Evolutionary conservation across 2,329 filamentous ascomycete genomes (phyloP).

Genomic region (Xylaria sp.): DNA sequence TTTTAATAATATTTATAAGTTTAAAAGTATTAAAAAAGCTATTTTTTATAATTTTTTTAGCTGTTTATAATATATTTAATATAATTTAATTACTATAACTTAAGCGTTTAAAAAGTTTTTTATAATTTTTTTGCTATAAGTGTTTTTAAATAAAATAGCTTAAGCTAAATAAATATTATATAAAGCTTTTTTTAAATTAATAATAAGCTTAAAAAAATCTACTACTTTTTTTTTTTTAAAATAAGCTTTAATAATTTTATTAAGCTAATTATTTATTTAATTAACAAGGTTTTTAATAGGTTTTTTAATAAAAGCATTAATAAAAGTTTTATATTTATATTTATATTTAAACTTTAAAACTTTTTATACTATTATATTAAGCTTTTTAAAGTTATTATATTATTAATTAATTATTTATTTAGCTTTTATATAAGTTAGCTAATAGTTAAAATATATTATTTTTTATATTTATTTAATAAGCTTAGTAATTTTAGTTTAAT

Average conservation of each 20-base stretch:
- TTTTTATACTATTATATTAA: background rate
- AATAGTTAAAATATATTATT: background rate
- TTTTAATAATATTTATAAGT: background rate
- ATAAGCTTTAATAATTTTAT: background rate
- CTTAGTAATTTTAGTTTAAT: background rate
- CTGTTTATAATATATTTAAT: background rate
- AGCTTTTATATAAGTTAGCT: background rate
- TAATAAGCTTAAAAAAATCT: background rate
- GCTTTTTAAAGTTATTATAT: background rate
- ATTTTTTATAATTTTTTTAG: background rate
- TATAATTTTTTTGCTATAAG: background rate
- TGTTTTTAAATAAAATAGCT: background rate
- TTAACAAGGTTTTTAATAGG: background rate
- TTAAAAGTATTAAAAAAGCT: background rate
- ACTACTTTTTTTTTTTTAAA: background rate
- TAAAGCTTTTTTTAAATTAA: background rate
- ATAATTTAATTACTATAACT: background rate
- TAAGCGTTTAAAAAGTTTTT: background rate
- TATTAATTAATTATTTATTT: background rate
- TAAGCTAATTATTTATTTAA: background rate
- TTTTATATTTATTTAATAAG: slow-evolving; percentile 4
- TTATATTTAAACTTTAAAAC: background rate
- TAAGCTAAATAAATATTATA: background rate
- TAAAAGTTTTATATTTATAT: background rate
- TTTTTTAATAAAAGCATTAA: background rate